Percentiles rank a stretch among this genome's conserved stretches.
phyloP scores from a whole-genome alignment of 768 basidiomycete species.

The Boletus tomentosulus region DNA sequence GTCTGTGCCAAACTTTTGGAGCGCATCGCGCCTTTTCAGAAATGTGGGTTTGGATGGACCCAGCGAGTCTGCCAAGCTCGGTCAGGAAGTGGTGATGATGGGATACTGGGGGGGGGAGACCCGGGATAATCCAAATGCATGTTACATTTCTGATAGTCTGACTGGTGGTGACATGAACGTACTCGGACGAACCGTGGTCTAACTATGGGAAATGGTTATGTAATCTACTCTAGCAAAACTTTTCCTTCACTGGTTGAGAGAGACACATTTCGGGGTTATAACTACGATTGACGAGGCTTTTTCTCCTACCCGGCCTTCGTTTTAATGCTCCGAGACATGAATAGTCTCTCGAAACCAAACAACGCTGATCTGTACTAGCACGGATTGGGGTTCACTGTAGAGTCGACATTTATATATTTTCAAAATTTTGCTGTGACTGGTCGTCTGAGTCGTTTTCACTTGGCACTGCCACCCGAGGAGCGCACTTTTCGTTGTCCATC shows the following conservation, averaged over 20 bases:
- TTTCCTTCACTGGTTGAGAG: too few species aligned
- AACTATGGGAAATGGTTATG: too few species aligned
- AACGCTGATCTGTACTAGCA: slow-evolving; percentile 34
- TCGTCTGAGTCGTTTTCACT: not conserved
- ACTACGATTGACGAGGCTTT: slow-evolving; percentile 71
- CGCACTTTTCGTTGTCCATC: not conserved
- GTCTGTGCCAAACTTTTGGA: slow-evolving; percentile 57
- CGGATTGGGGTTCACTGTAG: slow-evolving; percentile 31
- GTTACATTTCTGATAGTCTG: slow-evolving; percentile 22
- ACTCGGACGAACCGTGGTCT: slow-evolving; percentile 86
- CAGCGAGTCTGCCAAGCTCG: slow-evolving; percentile 54
- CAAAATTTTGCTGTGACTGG: not conserved
- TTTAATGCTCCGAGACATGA: slow-evolving; percentile 81
- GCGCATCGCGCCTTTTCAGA: slow-evolving; percentile 71
- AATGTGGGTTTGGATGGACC: slow-evolving; percentile 83
- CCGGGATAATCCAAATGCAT: slow-evolving; percentile 64
- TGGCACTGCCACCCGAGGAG: slow-evolving; percentile 14
- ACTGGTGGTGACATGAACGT: slow-evolving; percentile 20
- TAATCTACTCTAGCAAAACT: too few species aligned
- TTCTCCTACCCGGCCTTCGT: slow-evolving; percentile 63
- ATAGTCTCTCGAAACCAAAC: slow-evolving; percentile 58
- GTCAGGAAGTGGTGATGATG: slow-evolving; percentile 79
- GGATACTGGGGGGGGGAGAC: slow-evolving; percentile 50
- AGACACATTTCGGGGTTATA: slow-evolving; percentile 62
- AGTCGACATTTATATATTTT: slow-evolving; percentile 20